Percentiles rank a stretch among this genome's conserved stretches.
phyloP scores from a whole-genome alignment of 2,329 filamentous ascomycete species.

The Ascochyta pisi region DNA sequence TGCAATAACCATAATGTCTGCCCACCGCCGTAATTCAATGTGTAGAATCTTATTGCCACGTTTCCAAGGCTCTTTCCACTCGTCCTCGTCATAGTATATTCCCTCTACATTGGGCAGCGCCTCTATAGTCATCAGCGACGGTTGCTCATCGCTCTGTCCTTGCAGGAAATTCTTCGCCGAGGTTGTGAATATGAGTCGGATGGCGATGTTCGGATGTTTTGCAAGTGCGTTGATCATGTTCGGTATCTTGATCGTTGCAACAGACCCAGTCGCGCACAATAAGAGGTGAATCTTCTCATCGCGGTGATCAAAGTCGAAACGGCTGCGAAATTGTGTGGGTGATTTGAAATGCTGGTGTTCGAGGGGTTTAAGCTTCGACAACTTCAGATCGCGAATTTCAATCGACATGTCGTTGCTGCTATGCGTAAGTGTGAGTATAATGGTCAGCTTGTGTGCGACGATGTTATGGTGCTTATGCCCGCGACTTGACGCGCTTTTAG shows the following conservation, averaged over 20 bases:
- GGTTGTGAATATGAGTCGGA: constrained; percentile 82
- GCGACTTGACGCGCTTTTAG: constrained; percentile 2
- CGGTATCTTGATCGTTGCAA: constrained; percentile 83
- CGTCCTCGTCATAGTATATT: constrained; percentile 82
- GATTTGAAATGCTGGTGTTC: constrained; percentile 31
- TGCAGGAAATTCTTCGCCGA: constrained; percentile 77
- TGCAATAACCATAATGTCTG: constrained; percentile 78
- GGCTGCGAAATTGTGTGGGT: constrained; percentile 17
- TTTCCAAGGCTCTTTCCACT: constrained; percentile 82
- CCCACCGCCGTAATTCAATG: constrained; percentile 86
- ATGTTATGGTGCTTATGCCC: constrained; percentile 5
- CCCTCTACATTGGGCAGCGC: constrained; percentile 75
- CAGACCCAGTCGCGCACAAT: constrained; percentile 72
- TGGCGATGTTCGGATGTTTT: constrained; percentile 66
- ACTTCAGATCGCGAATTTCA: constrained; percentile 34
- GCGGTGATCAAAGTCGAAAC: constrained; percentile 35
- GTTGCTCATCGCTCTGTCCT: constrained; percentile 80
- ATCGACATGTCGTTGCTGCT: constrained; percentile 30
- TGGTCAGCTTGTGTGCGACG: constrained; percentile 16
- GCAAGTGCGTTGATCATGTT: constrained; percentile 62
- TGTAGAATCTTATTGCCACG: constrained; percentile 83
- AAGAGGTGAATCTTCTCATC: constrained; percentile 63
- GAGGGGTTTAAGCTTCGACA: constrained; percentile 37
- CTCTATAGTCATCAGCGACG: constrained; percentile 66
- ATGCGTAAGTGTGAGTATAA: not conserved